phyloP scores from a whole-genome alignment of 2,329 filamentous ascomycete species.

The Cordyceps tenuipes region DNA sequence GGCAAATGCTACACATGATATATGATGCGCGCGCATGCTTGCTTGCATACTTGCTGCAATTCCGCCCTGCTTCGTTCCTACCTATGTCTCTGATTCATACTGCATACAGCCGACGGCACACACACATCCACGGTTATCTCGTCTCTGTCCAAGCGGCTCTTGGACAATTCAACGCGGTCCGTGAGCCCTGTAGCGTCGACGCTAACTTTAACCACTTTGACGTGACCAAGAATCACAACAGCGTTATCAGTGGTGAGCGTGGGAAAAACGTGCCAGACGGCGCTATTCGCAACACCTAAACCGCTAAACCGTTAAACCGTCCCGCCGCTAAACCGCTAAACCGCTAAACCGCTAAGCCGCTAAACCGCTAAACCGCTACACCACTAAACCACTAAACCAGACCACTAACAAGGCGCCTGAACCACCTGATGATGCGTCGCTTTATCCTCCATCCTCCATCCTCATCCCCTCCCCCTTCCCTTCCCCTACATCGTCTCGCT shows the following conservation, averaged over 20 bases:
- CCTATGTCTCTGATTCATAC: neutral
- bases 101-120: no score
- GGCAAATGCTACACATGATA: neutral
- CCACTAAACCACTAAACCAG: no score
- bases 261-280: conserved; percentile 9
- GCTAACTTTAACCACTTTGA: neutral
- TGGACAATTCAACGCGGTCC: neutral
- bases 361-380: no score
- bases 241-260: neutral
- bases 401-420: no score
- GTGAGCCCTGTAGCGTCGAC: conserved; percentile 5
- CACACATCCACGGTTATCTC: no score
- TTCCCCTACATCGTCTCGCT: no score
- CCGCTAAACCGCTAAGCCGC: no score
- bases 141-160: conserved; percentile 1
- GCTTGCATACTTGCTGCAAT: neutral
- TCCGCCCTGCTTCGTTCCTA: neutral
- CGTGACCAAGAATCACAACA: no score
- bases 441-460: neutral
- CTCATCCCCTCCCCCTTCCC: neutral
- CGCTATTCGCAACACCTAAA: conserved; percentile 2
- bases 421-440: neutral
- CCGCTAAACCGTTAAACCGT: neutral
- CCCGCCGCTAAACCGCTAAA: no score
- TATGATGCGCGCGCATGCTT: neutral